Conservation (phyloP, 306 rosid species). For the Quercus mongolica region DNA sequence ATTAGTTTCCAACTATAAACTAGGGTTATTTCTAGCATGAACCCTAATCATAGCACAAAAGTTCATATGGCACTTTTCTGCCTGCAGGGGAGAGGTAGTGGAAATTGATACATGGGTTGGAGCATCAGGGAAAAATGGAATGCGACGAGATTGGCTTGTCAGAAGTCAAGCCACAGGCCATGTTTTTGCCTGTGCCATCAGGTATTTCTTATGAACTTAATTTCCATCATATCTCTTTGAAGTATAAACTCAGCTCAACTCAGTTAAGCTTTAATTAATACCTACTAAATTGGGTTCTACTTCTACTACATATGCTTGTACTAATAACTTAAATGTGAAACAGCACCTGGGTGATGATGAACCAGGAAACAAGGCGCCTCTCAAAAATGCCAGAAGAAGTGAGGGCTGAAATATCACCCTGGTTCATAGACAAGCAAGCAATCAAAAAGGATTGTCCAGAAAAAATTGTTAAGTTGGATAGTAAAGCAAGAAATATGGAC, state of each 20-base stretch:
- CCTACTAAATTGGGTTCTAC: background rate
- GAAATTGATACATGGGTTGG: slow-evolving; percentile 97
- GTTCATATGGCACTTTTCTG: background rate
- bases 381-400: slow-evolving; percentile 91
- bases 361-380: slow-evolving; percentile 83
- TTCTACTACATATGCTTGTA: background rate
- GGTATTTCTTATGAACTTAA: slow-evolving; percentile 36
- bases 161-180: slow-evolving; percentile 78
- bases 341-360: slow-evolving; percentile 99
- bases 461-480: slow-evolving; percentile 70
- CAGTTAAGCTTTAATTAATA: background rate
- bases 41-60: too few relatives aligned
- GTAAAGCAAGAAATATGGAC: slow-evolving; percentile 62
- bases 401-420: slow-evolving; percentile 77
- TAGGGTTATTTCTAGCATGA: too few relatives aligned
- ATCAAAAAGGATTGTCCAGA: slow-evolving; percentile 60
- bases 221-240: background rate
- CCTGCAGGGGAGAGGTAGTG: slow-evolving; percentile 80
- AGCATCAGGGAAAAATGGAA: slow-evolving; percentile 95
- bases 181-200: slow-evolving; percentile 71
- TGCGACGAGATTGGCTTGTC: slow-evolving; percentile 84
- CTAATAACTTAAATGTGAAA: slow-evolving; percentile 27
- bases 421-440: slow-evolving; percentile 81
- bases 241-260: background rate
- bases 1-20: too few relatives aligned